phyloP scores from a whole-genome alignment of 2,329 filamentous ascomycete genomes.

The Diaporthe citriasiana region DNA sequence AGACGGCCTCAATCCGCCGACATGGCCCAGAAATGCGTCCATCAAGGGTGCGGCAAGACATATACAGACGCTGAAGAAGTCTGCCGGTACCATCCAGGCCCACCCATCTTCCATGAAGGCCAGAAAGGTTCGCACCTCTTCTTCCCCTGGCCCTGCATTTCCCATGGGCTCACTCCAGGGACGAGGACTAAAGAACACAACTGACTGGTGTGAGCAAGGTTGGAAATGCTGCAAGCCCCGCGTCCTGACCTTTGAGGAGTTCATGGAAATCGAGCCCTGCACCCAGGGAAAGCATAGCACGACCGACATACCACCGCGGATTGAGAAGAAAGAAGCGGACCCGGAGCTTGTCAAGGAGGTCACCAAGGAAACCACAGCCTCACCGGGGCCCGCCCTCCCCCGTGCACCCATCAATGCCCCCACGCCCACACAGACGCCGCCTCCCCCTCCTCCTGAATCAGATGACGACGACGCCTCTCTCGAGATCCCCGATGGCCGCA shows the following conservation, averaged over 20 bases:
- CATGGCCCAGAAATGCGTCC: slow-evolving; percentile 91
- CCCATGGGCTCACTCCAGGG: slow-evolving; percentile 35
- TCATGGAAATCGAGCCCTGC: slow-evolving; percentile 92
- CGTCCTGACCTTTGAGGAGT: slow-evolving; percentile 98
- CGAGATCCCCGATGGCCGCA: slow-evolving; percentile 79
- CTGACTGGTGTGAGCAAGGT: slow-evolving; percentile 65
- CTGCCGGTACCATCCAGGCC: slow-evolving; percentile 93
- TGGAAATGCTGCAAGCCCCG: slow-evolving; percentile 99
- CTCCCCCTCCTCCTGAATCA: slow-evolving; percentile 77
- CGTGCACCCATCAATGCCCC: slow-evolving; percentile 58
- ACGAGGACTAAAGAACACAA: neutral
- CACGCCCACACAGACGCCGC: slow-evolving; percentile 57
- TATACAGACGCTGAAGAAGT: slow-evolving; percentile 86
- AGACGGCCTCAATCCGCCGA: slow-evolving; percentile 3
- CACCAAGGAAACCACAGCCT: slow-evolving; percentile 54
- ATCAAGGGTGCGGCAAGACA: slow-evolving; percentile 93
- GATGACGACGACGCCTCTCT: slow-evolving; percentile 88
- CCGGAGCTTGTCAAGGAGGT: slow-evolving; percentile 64
- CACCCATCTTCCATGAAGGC: slow-evolving; percentile 96
- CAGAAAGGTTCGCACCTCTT: slow-evolving; percentile 80
- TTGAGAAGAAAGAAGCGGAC: slow-evolving; percentile 70
- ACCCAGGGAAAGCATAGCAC: slow-evolving; percentile 93
- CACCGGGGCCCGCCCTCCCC: slow-evolving; percentile 55
- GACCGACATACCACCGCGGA: slow-evolving; percentile 76
- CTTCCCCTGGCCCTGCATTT: slow-evolving; percentile 38